Percentiles rank a stretch among this genome's conserved stretches.
Evolutionary conservation across 768 basidiomycete species (phyloP).

Genomic region (Termitomyces sp.): DNA sequence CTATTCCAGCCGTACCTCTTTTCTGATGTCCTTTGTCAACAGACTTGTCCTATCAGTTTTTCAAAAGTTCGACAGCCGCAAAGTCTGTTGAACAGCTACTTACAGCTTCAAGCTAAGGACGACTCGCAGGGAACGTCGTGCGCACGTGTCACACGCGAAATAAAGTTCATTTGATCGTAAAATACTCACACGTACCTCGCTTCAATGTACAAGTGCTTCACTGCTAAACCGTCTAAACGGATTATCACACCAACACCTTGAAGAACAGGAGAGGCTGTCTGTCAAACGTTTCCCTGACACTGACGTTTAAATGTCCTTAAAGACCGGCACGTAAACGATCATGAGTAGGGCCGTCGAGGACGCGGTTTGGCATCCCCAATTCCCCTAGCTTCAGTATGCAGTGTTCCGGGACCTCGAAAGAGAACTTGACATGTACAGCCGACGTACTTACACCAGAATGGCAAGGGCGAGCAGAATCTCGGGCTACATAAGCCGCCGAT

Average conservation of each 20-base stretch:
- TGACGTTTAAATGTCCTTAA: not conserved
- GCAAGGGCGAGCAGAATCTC: not conserved
- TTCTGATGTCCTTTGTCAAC: constrained; percentile 14
- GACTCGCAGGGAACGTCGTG: not conserved
- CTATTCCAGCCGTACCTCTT: constrained; percentile 4
- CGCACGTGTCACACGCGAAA: constrained; percentile 1
- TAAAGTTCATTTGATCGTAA: not conserved
- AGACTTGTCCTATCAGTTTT: not conserved
- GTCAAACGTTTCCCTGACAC: constrained; percentile 12
- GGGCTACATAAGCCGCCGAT: not conserved
- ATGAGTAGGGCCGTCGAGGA: not conserved
- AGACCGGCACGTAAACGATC: not conserved
- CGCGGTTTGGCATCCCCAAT: not conserved
- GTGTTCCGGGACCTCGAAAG: not conserved
- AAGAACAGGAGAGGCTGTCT: constrained; percentile 5
- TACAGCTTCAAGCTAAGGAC: no score
- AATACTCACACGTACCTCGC: not conserved
- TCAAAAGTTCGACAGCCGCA: not conserved
- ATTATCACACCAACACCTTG: constrained; percentile 4
- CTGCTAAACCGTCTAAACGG: not conserved
- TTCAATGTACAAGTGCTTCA: not conserved
- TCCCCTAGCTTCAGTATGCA: not conserved
- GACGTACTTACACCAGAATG: not conserved
- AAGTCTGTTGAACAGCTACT: no score
- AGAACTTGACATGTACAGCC: not conserved